phyloP scores from a whole-genome alignment of 345 rosid genomes.

The Streptanthus diversifolius region DNA sequence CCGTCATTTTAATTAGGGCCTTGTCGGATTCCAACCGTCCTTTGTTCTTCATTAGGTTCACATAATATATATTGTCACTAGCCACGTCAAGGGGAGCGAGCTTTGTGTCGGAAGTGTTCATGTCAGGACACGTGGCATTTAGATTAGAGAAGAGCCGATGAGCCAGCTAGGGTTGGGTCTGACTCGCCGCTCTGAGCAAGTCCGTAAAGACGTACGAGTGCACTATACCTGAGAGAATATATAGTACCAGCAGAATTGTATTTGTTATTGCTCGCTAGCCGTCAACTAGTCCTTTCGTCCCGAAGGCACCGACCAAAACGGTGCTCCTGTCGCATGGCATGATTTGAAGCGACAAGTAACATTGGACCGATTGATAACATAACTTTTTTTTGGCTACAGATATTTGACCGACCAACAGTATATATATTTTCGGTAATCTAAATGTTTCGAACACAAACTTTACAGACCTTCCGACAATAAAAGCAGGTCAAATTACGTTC shows the following conservation, averaged over 20 bases:
- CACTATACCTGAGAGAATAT: too few relatives aligned
- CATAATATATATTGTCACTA: neutral
- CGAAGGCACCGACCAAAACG: neutral
- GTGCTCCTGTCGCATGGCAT: neutral
- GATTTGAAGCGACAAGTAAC: neutral
- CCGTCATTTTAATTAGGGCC: neutral
- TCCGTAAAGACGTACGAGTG: too few relatives aligned
- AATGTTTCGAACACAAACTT: too few relatives aligned
- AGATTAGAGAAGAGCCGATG: too few relatives aligned
- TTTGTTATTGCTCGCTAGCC: neutral
- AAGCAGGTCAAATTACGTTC: neutral
- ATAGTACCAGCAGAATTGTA: too few relatives aligned
- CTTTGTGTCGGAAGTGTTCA: neutral
- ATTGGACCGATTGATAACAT: neutral
- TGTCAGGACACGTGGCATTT: too few relatives aligned
- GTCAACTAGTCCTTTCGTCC: neutral
- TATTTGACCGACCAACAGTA: neutral
- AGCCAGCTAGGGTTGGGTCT: too few relatives aligned
- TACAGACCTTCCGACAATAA: neutral
- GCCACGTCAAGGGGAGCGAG: neutral
- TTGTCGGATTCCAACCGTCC: neutral
- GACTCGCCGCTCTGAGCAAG: too few relatives aligned
- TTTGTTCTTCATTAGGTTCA: neutral
- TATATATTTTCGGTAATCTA: neutral
- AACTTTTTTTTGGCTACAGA: neutral